These are phyloP conservation scores for Pichia paraexigua DNA, from an alignment of 805 yeast species.

Conservation along the genomic window DNA sequence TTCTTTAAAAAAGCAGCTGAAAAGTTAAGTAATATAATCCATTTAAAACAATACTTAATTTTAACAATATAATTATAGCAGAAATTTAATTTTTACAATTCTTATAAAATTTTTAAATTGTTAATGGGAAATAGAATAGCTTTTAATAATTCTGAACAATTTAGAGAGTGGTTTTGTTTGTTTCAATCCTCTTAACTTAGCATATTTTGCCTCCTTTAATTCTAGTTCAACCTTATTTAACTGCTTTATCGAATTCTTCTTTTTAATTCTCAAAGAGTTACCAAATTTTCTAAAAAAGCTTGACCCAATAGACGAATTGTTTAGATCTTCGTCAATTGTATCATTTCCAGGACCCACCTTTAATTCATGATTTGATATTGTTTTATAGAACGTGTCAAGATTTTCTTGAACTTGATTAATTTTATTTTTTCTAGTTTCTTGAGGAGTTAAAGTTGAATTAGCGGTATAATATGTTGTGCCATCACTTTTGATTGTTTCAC, in stretches of 20 bases:
- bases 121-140: background rate
- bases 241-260: background rate
- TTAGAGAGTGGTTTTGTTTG: background rate
- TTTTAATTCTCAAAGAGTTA: background rate
- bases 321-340: background rate
- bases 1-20: conserved; percentile 1
- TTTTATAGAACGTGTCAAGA: background rate
- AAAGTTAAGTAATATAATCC: no score
- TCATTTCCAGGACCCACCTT: background rate
- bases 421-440: background rate
- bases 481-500: background rate
- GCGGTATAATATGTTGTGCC: background rate
- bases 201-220: background rate
- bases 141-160: background rate
- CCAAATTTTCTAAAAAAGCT: background rate
- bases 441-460: background rate
- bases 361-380: background rate
- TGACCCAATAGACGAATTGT: background rate
- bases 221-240: background rate
- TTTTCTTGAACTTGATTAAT: background rate
- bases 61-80: no score
- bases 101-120: background rate
- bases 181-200: background rate
- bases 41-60: no score
- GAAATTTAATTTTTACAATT: no score